These are phyloP conservation scores for Coemansia erecta DNA, from an alignment of 192 early-diverging fungal genomes.

Conservation along the genomic window DNA sequence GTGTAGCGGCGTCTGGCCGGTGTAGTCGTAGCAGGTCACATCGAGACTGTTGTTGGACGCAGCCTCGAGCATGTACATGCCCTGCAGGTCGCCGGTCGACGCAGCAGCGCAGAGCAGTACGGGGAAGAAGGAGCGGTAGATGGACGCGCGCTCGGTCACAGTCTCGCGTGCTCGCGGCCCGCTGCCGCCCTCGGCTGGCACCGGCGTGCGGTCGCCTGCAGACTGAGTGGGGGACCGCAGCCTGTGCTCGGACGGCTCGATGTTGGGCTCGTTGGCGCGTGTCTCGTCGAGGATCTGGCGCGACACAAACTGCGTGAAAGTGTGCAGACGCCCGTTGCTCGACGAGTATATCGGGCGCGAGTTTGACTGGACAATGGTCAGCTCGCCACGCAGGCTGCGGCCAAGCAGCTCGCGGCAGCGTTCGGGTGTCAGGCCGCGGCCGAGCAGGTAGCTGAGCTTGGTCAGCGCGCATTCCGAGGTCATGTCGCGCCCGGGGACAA, in stretches of 20 bases:
- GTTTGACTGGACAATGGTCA: conserved; percentile 61
- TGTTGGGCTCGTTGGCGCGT: conserved; percentile 29
- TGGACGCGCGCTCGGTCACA: conserved; percentile 59
- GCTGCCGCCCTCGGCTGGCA: conserved; percentile 6
- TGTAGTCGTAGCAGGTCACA: conserved; percentile 77
- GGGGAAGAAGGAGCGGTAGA: conserved; percentile 78
- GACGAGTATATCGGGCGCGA: conserved; percentile 46
- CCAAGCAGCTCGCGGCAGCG: conserved; percentile 79
- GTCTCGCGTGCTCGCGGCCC: conserved; percentile 29
- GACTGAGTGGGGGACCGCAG: neutral
- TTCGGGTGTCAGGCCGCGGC: conserved; percentile 62
- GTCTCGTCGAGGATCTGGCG: conserved; percentile 53
- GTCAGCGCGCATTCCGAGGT: conserved; percentile 94
- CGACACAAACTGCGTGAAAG: conserved; percentile 51
- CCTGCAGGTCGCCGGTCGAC: conserved; percentile 79
- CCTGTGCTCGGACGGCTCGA: conserved; percentile 26
- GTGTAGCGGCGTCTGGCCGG: conserved; percentile 82
- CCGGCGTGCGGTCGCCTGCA: neutral
- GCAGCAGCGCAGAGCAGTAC: conserved; percentile 85
- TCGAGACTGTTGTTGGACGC: conserved; percentile 57
- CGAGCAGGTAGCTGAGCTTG: conserved; percentile 91
- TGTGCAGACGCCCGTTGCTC: conserved; percentile 31
- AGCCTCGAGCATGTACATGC: conserved; percentile 64
- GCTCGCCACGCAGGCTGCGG: conserved; percentile 86
- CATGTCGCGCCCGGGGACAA: conserved; percentile 92